Base-by-base conservation (phyloP, 441 rosid genomes). In the Syzygium malaccense region DNA sequence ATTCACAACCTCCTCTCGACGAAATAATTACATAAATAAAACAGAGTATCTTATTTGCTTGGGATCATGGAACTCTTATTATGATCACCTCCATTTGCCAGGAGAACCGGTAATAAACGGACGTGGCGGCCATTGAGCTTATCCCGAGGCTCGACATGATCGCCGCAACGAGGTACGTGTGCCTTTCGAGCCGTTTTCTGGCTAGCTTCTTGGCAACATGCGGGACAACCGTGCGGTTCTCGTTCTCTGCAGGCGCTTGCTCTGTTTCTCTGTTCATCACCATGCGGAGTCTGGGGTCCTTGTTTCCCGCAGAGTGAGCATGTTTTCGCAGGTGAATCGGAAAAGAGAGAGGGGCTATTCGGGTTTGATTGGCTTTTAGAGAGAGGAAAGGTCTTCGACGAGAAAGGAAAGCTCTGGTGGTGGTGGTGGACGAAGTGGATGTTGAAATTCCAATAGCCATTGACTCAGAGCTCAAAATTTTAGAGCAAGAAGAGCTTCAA, bases 71-170 rank as follows among this genome's bases (percentile, higher is more conserved):
- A 12, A 75, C 48, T 45, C 6, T 6, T 23, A 23, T 3, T 6
- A 23, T 75, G 83, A 37, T 41, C n/a, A 91, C 96, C 96, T 93
- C 93, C 92, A 92, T 89, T 91, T 92, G 95, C 95, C 93, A 91
- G 12, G 92, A 92, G 88, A 95, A 95, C 87, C 96, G 92, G 93
- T 89, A 94, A 85, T 93, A 92, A 87, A 95, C 93, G 80, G 95
- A 87, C 88, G 88, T 23, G 80, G 87, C 88, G 17, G 94, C 96
- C 93, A 94, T 80, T 5, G 93, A 93, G 85, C 94, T 91, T 87
- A 93, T 88, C 86, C 95, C 94, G 12, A 92, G 55, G 90, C 92
- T 92, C 4, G 95, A 95, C 93, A 92, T 56, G 55, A 92, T 55
- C 1, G 97, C 97, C 4, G 96, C 96, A n/a, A 92, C 91, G 1